Conservation (phyloP, 176 grass and related monocot species). For the Rhynchospora tenuis region DNA sequence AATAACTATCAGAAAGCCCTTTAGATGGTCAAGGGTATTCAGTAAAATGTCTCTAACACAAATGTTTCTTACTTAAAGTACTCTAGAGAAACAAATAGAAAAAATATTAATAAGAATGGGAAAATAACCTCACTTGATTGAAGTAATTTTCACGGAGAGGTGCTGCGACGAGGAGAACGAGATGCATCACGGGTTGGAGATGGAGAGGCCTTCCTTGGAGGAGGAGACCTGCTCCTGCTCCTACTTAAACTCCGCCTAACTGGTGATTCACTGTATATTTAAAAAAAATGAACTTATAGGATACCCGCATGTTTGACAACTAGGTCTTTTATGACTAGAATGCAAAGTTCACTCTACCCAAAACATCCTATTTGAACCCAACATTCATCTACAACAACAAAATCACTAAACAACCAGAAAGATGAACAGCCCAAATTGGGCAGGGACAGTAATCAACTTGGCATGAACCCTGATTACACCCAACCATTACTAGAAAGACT, state of each 20-base stretch:
- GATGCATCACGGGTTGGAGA: slow-evolving; percentile 37
- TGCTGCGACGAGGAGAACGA: slow-evolving; percentile 19
- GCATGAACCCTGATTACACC: background rate
- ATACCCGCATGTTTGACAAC: background rate
- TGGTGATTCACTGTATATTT: slow-evolving; percentile 45
- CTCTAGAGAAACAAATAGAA: background rate
- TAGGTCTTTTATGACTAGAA: background rate
- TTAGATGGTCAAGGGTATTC: background rate
- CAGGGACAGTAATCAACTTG: background rate
- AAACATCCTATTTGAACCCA: background rate
- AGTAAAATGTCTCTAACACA: background rate
- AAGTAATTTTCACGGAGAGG: slow-evolving; percentile 20
- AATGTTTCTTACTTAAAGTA: background rate
- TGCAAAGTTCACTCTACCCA: background rate
- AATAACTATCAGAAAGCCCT: background rate
- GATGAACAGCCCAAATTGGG: background rate
- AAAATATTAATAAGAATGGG: background rate
- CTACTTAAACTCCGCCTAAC: slow-evolving; percentile 44
- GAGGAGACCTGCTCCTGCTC: slow-evolving; percentile 51
- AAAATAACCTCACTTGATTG: background rate
- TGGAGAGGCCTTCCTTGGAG: slow-evolving; percentile 27
- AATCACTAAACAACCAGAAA: background rate
- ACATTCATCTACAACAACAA: background rate
- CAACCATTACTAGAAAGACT: background rate
- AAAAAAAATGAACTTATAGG: slow-evolving; percentile 18